These are phyloP conservation scores for Rhizophagus clarus DNA, from an alignment of 192 early-diverging fungal species.

Conservation along the genomic window DNA sequence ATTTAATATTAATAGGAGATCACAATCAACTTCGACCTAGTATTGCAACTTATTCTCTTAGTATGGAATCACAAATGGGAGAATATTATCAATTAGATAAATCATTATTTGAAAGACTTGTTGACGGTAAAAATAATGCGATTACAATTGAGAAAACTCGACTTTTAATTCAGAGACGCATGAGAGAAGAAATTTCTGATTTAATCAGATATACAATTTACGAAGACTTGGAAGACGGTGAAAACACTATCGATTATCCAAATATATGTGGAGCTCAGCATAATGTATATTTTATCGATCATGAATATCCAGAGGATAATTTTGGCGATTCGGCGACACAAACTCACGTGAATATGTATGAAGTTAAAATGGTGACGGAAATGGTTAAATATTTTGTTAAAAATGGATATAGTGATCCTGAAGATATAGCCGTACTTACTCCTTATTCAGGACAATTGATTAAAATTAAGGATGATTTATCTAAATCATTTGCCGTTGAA, in stretches of 20 bases:
- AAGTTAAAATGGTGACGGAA: conserved; percentile 46
- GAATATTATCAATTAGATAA: conserved; percentile 6
- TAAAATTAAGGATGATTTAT: conserved; percentile 41
- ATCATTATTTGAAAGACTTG: background rate
- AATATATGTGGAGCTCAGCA: conserved; percentile 44
- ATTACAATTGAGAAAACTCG: too few relatives aligned
- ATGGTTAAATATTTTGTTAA: conserved; percentile 43
- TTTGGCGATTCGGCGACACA: conserved; percentile 40
- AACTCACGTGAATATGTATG: conserved; percentile 50
- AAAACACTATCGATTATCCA: conserved; percentile 34
- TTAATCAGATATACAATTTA: too few relatives aligned
- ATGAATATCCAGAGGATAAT: conserved; percentile 48
- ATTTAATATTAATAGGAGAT: conserved; percentile 60
- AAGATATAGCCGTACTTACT: conserved; percentile 51
- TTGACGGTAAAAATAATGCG: background rate
- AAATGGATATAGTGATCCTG: conserved; percentile 49
- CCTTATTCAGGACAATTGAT: conserved; percentile 37
- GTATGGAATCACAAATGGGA: conserved; percentile 40
- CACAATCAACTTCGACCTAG: too few relatives aligned
- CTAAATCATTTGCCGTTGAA: conserved; percentile 33
- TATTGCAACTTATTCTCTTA: conserved; percentile 1
- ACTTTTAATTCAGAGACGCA: too few relatives aligned
- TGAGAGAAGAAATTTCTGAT: too few relatives aligned
- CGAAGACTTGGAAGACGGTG: conserved; percentile 33
- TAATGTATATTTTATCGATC: conserved; percentile 26